Percentiles rank a stretch among this genome's conserved stretches.
Evolutionary conservation across 2,329 filamentous ascomycete genomes (phyloP).

Genomic region (Conoideocrella luteorostrata): DNA sequence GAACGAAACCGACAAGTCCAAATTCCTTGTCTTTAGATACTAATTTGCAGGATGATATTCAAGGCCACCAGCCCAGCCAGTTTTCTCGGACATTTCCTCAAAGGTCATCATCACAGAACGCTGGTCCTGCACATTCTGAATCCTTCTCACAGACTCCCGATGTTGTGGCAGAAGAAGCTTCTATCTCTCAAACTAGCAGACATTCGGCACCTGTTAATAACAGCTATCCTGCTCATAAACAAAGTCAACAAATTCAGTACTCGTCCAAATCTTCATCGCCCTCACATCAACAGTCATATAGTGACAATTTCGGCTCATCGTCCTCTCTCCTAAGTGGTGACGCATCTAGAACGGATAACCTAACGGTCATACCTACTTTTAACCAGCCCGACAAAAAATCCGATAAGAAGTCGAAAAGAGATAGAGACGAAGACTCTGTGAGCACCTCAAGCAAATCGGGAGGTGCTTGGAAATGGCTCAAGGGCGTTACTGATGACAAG

Average conservation of each 20-base stretch:
- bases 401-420: constrained; percentile 72
- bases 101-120: constrained; percentile 48
- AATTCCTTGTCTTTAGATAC: constrained; percentile 37
- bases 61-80: constrained; percentile 19
- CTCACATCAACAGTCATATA: constrained; percentile 17
- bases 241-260: constrained; percentile 10
- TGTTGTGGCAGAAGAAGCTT: constrained; percentile 32
- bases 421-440: constrained; percentile 57
- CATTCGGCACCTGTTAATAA: constrained; percentile 2
- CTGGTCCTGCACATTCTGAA: constrained; percentile 29
- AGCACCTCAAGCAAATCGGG: constrained; percentile 65
- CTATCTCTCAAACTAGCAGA: constrained; percentile 15
- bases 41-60: constrained; percentile 49
- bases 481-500: constrained; percentile 67
- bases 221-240: constrained; percentile 1
- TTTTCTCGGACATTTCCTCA: constrained; percentile 37
- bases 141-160: constrained; percentile 15
- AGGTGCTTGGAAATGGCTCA: constrained; percentile 64
- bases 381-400: constrained; percentile 62
- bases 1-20: constrained; percentile 27
- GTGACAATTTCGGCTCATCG: constrained; percentile 29
- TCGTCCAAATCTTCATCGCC: constrained; percentile 6
- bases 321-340: constrained; percentile 64
- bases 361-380: constrained; percentile 75
- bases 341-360: constrained; percentile 62